These are phyloP conservation scores for Castanopsis chinensis DNA, from an alignment of 306 rosid species.

Conservation along the genomic window DNA sequence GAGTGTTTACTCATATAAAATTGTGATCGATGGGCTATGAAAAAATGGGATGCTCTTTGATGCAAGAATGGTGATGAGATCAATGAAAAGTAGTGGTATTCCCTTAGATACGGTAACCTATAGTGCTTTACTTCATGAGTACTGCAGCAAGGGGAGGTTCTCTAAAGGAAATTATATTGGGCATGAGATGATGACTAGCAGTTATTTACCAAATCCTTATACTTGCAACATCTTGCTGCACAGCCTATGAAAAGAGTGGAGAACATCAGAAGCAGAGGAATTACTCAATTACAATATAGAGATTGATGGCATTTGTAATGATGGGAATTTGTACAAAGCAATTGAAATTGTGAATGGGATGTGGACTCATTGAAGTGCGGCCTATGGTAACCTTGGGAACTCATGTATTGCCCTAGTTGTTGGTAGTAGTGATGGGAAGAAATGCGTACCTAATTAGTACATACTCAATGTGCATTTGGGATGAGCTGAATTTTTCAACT, in stretches of 20 bases:
- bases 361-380: constrained; percentile 77
- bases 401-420: constrained; percentile 57
- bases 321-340: constrained; percentile 79
- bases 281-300: constrained; percentile 76
- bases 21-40: constrained; percentile 73
- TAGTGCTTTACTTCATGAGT: constrained; percentile 70
- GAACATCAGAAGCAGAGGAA: constrained; percentile 74
- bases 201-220: constrained; percentile 69
- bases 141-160: constrained; percentile 68
- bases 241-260: constrained; percentile 89
- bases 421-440: constrained; percentile 45
- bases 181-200: constrained; percentile 61
- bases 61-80: constrained; percentile 57
- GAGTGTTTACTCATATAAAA: constrained; percentile 66
- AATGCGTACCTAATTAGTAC: constrained; percentile 71
- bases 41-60: constrained; percentile 64
- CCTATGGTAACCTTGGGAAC: constrained; percentile 55
- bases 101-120: constrained; percentile 67
- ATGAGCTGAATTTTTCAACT: too few species aligned
- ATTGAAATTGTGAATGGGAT: constrained; percentile 71
- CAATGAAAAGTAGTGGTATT: constrained; percentile 59
- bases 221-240: constrained; percentile 83
- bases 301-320: constrained; percentile 77
- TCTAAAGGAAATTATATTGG: constrained; percentile 68
- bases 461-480: constrained; percentile 28